A percentile compares a stretch with the other conserved stretches of the same genome.
These are phyloP conservation scores for Symbiodinium pilosum DNA, from an alignment of 73 alveolate species.

Conservation along the genomic window DNA sequence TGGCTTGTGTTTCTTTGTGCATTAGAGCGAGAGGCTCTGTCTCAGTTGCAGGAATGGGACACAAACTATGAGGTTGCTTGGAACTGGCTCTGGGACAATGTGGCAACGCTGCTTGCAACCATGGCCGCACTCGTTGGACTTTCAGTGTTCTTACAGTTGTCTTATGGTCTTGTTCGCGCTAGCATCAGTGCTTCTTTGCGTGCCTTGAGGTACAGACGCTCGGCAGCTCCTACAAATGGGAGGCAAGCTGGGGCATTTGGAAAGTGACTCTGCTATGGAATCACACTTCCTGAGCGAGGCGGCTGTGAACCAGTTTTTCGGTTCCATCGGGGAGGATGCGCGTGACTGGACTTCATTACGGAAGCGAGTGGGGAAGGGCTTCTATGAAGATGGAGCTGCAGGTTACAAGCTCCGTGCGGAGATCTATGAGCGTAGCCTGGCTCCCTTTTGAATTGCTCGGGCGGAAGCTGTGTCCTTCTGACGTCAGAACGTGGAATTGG, in stretches of 20 bases:
- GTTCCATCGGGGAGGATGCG: slow-evolving; percentile 30
- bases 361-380: not conserved
- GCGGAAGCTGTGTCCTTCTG: not conserved
- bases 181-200: not conserved
- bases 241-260: not conserved
- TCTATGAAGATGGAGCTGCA: not conserved
- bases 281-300: slow-evolving; percentile 45
- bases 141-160: not conserved
- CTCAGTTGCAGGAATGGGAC: slow-evolving; percentile 66
- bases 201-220: slow-evolving; percentile 32
- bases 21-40: too few species aligned
- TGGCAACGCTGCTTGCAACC: slow-evolving; percentile 57
- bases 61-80: slow-evolving; percentile 90
- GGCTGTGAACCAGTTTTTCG: slow-evolving; percentile 43
- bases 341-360: not conserved
- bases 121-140: not conserved
- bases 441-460: not conserved
- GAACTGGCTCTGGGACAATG: slow-evolving; percentile 90
- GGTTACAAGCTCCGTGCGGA: slow-evolving; percentile 91
- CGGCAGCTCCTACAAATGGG: slow-evolving; percentile 63
- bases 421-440: slow-evolving; percentile 48
- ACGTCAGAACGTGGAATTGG: not conserved
- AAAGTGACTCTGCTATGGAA: too few species aligned
- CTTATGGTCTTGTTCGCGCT: not conserved
- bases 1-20: too few species aligned